Evolutionary conservation across 306 rosid species (phyloP).

Genomic region (Castanopsis chinensis): DNA sequence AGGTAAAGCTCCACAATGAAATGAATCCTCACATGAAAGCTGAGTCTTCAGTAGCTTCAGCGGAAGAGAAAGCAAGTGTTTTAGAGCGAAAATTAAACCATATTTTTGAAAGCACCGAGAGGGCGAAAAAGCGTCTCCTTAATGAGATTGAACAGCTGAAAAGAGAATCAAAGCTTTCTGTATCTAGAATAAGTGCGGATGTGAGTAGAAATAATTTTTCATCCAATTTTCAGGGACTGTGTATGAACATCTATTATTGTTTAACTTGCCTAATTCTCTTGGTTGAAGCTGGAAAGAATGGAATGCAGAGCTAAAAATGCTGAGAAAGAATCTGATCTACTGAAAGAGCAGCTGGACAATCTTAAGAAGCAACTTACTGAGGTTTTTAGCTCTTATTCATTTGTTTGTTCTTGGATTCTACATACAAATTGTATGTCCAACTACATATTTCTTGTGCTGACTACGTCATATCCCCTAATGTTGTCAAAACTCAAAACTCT

Average conservation of each 20-base stretch:
- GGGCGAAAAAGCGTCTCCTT: constrained; percentile 54
- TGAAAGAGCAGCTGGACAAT: constrained; percentile 65
- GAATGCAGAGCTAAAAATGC: constrained; percentile 74
- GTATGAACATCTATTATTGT: not conserved
- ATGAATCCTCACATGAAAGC: constrained; percentile 62
- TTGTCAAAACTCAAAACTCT: not conserved
- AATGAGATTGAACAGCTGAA: constrained; percentile 57
- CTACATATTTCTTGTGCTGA: not conserved
- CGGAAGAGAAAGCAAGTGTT: constrained; percentile 59
- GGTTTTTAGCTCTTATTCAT: constrained; percentile 42
- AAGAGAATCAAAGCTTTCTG: constrained; percentile 68
- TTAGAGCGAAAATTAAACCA: constrained; percentile 57
- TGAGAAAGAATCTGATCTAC: constrained; percentile 66
- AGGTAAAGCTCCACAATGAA: constrained; percentile 81
- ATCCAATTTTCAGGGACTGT: constrained; percentile 9
- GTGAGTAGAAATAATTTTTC: constrained; percentile 42
- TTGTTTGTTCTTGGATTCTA: constrained; percentile 14
- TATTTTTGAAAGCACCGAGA: constrained; percentile 61
- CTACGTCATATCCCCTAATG: not conserved
- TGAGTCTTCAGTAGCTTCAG: constrained; percentile 59
- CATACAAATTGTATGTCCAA: not conserved
- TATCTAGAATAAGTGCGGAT: constrained; percentile 61
- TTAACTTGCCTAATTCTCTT: constrained; percentile 26
- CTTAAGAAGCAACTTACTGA: constrained; percentile 61
- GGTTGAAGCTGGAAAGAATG: constrained; percentile 71